Evolutionary conservation across 108 stramenopile species (phyloP).

Genomic region (Asterionellopsis glacialis): DNA sequence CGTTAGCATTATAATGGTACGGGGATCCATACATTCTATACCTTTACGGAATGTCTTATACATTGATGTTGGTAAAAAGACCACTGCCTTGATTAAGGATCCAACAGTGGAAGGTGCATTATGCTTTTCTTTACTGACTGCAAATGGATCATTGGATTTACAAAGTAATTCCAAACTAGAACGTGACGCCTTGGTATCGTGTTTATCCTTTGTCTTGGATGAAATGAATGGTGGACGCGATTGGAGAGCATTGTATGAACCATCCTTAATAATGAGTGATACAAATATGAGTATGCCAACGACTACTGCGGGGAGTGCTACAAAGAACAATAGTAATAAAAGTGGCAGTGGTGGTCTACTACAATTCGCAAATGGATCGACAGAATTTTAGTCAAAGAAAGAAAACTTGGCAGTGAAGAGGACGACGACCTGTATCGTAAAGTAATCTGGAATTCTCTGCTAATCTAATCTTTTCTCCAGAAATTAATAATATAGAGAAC

Average conservation of each 20-base stretch:
- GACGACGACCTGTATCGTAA: too few relatives aligned
- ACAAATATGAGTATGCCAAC: too few relatives aligned
- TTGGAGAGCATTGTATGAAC: slow-evolving; percentile 19
- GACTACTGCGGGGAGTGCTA: too few relatives aligned
- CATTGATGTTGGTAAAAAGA: slow-evolving; percentile 61
- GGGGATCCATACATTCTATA: slow-evolving; percentile 45
- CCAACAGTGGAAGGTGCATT: background rate
- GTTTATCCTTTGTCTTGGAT: slow-evolving; percentile 51
- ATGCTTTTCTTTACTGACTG: slow-evolving; percentile 50
- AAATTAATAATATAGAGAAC: too few relatives aligned
- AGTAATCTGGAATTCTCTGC: too few relatives aligned
- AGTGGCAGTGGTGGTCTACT: too few relatives aligned
- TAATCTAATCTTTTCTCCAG: too few relatives aligned
- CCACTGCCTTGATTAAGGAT: slow-evolving; percentile 31
- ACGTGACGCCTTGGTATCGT: slow-evolving; percentile 50
- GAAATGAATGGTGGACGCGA: slow-evolving; percentile 38
- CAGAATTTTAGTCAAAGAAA: too few relatives aligned
- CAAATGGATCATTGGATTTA: slow-evolving; percentile 56
- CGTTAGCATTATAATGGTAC: slow-evolving; percentile 39
- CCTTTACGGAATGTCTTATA: slow-evolving; percentile 43
- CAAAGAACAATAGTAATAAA: too few relatives aligned
- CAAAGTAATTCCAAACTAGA: slow-evolving; percentile 48
- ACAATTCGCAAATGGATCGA: too few relatives aligned
- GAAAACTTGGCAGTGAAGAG: too few relatives aligned
- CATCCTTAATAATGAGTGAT: background rate